Conservation (phyloP, 148 eudicot species). For the Rhododendron williamsianum region DNA sequence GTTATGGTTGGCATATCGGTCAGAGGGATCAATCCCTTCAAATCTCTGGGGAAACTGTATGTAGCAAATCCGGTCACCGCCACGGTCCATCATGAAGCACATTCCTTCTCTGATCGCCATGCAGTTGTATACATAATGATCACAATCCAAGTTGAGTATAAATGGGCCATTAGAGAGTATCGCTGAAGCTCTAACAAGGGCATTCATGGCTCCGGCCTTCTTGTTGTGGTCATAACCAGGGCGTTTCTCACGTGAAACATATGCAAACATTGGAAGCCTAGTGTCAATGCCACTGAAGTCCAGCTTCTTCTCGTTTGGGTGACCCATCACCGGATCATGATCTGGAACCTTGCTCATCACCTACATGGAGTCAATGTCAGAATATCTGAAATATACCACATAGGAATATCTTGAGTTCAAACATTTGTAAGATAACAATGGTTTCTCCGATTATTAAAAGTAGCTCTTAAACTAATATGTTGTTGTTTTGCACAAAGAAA, state of each 20-base stretch:
- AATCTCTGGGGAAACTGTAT: constrained; percentile 88
- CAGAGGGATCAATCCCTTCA: constrained; percentile 93
- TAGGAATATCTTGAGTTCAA: neutral
- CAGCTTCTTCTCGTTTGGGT: constrained; percentile 47
- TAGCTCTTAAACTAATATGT: neutral
- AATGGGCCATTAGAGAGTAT: constrained; percentile 84
- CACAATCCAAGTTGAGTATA: constrained; percentile 88
- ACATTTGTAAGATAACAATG: neutral
- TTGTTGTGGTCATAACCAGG: constrained; percentile 82
- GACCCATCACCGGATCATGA: constrained; percentile 64
- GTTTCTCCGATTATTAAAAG: neutral
- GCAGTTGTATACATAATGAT: constrained; percentile 72
- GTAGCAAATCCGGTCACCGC: constrained; percentile 85
- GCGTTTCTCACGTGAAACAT: constrained; percentile 78
- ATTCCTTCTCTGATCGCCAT: constrained; percentile 82
- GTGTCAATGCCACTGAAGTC: constrained; percentile 66
- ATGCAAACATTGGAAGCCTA: constrained; percentile 81
- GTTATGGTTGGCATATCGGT: constrained; percentile 89
- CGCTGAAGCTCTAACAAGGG: constrained; percentile 83
- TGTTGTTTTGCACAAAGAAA: neutral
- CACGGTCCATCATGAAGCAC: constrained; percentile 97
- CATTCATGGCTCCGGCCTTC: constrained; percentile 96
- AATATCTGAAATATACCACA: neutral
- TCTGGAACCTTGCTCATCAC: constrained; percentile 89
- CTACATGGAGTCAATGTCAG: constrained; percentile 15